Evolutionary conservation across 257 asterid species (phyloP).

Genomic region (Ophiorrhiza pumila): DNA sequence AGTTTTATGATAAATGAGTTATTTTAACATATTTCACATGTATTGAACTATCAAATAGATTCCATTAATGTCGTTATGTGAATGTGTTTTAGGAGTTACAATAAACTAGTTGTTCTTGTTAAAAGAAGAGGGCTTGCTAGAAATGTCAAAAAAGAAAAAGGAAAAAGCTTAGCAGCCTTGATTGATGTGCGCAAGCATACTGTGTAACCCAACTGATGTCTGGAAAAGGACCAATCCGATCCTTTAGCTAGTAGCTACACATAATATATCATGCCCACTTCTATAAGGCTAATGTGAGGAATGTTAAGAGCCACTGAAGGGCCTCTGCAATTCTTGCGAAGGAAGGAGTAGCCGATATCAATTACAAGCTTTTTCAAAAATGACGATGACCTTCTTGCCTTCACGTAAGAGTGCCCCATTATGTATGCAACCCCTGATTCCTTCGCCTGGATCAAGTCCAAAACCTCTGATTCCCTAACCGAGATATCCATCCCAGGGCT

Average conservation of each 20-base stretch:
- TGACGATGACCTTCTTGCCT: slow-evolving; percentile 76
- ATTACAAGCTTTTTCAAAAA: slow-evolving; percentile 71
- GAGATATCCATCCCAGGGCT: slow-evolving; percentile 57
- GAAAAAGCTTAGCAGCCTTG: slow-evolving; percentile 11
- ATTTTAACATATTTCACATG: too few relatives aligned
- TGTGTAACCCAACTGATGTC: background rate
- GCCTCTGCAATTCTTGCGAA: slow-evolving; percentile 89
- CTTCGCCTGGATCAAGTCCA: slow-evolving; percentile 75
- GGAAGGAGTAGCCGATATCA: slow-evolving; percentile 85
- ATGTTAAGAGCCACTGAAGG: slow-evolving; percentile 89
- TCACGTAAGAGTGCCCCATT: slow-evolving; percentile 89
- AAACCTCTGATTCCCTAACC: slow-evolving; percentile 73
- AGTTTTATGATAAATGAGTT: too few relatives aligned
- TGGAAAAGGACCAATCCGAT: background rate
- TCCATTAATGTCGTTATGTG: too few relatives aligned
- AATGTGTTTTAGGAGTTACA: too few relatives aligned
- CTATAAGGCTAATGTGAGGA: slow-evolving; percentile 92
- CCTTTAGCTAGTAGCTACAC: too few relatives aligned
- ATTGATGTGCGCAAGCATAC: background rate
- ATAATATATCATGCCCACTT: slow-evolving; percentile 92
- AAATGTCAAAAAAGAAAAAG: too few relatives aligned
- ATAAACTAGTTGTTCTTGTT: too few relatives aligned
- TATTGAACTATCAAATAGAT: too few relatives aligned
- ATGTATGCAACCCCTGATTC: slow-evolving; percentile 93
- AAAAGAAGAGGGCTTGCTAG: too few relatives aligned